phyloP scores from a whole-genome alignment of 192 early-diverging fungal species.

The Coemansia sp. region DNA sequence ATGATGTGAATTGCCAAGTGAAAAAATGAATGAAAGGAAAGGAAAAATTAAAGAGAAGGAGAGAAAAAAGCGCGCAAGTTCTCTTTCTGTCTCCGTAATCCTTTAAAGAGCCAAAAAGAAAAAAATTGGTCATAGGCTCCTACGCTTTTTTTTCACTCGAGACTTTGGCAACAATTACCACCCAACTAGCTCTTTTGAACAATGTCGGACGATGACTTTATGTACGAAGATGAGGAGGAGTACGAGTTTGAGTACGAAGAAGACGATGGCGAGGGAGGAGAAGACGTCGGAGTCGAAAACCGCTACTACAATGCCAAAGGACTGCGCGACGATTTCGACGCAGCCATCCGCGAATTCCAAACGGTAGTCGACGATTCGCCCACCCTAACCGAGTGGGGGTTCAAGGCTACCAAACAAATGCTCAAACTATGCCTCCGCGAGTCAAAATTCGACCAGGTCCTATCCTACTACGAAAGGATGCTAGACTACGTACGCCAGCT shows the following conservation, averaged over 20 bases:
- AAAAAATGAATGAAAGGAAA: slow-evolving; percentile 1
- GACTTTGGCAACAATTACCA: neutral
- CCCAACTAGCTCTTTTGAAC: neutral
- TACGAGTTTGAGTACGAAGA: slow-evolving; percentile 47
- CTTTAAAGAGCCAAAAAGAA: neutral
- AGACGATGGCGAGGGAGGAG: slow-evolving; percentile 19
- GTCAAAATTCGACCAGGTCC: slow-evolving; percentile 10
- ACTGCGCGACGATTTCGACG: slow-evolving; percentile 29
- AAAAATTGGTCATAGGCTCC: neutral
- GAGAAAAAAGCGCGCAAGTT: neutral
- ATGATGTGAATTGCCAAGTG: neutral
- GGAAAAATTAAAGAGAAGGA: neutral
- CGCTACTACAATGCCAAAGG: slow-evolving; percentile 53
- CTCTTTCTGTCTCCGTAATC: neutral
- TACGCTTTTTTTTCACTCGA: neutral
- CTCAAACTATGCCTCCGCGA: slow-evolving; percentile 31
- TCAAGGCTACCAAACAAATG: slow-evolving; percentile 48
- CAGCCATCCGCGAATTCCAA: slow-evolving; percentile 29
- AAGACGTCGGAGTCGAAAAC: slow-evolving; percentile 35
- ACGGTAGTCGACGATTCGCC: slow-evolving; percentile 14
- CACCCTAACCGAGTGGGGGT: slow-evolving; percentile 36
- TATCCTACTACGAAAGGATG: slow-evolving; percentile 28
- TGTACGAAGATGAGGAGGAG: slow-evolving; percentile 46
- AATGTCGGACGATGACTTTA: slow-evolving; percentile 53
- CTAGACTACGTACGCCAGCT: slow-evolving; percentile 30